Base-by-base conservation (phyloP, 495 filamentous ascomycete genomes). In the Rusavskia elegans region DNA sequence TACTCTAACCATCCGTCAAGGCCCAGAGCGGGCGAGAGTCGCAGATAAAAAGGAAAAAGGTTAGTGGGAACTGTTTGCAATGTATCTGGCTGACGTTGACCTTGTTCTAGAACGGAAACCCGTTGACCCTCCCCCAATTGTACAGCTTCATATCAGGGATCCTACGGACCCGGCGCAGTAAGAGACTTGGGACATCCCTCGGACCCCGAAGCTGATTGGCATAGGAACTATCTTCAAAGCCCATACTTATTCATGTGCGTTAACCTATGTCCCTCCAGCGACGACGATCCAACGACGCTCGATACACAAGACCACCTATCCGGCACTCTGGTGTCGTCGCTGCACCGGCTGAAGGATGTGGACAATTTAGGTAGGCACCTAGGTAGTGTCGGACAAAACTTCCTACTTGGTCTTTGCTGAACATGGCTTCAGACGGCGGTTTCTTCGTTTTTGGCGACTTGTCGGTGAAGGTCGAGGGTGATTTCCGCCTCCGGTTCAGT, bases 371-470 rank as follows among this genome's bases (percentile, higher is more conserved):
- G 83, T 84, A 68, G 62, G 70, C 16, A 16, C 29, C 17, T 11
- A 23, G 23, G 42, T 38, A 50, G 45, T 41, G 17, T 13, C 3
- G 5, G 3, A 27, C 20, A 37, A 37, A 21, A n/a, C 29, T 7
- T 27, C 9, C 35, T 50, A 23, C 7, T 39, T n/a, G 5, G 23
- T 48, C n/a, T 17, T 29, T 9, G n/a, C 39, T 62, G 57, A 65
- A 23, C 10, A 21, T 48, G 41, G 21, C 23, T 30, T 20, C 60
- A 77, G 90, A 96, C 73, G 89, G 88, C 13, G 89, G 85, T 2
- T 98, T 93, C 70, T 97, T 98, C 55, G 85, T 97, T n/a, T 97
- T 95, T 67, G 85, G 85, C 6, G 92, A 98, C 64, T 69, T 98
- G 17, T 95, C 90, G 0, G 79, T 93, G 25, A 83, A 85, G 63